phyloP scores from a whole-genome alignment of 2,329 filamentous ascomycete genomes.

The Colletotrichum salicis region DNA sequence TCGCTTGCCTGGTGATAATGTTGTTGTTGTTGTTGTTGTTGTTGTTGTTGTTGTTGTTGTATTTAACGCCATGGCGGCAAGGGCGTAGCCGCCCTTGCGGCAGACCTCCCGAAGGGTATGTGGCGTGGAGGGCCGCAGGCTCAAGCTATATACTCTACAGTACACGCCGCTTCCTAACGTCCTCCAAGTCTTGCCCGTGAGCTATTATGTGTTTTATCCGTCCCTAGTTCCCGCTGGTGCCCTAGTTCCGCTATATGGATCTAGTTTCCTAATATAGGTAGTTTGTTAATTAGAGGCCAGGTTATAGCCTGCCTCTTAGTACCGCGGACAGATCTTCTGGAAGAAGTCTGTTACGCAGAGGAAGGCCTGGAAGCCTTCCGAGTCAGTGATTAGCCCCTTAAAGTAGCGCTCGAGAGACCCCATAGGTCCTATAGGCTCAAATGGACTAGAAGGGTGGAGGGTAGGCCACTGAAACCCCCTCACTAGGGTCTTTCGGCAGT shows the following conservation, averaged over 20 bases:
- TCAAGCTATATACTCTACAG: neutral
- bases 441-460: neutral
- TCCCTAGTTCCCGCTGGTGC: neutral
- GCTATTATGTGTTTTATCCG: neutral
- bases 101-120: neutral
- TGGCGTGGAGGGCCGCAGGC: neutral
- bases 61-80: conserved; percentile 1
- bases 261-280: too few relatives aligned
- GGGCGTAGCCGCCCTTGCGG: neutral
- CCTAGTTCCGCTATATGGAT: neutral
- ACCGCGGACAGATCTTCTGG: neutral
- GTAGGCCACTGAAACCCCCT: neutral
- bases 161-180: neutral
- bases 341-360: neutral
- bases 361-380: neutral
- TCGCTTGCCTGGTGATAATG: neutral
- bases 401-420: neutral
- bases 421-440: neutral
- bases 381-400: neutral
- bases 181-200: neutral
- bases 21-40: too few relatives aligned
- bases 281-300: too few relatives aligned
- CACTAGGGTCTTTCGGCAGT: neutral
- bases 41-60: too few relatives aligned
- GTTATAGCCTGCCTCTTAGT: too few relatives aligned